These are phyloP conservation scores for Podila epigama DNA, from an alignment of 192 early-diverging fungal species.

Conservation along the genomic window DNA sequence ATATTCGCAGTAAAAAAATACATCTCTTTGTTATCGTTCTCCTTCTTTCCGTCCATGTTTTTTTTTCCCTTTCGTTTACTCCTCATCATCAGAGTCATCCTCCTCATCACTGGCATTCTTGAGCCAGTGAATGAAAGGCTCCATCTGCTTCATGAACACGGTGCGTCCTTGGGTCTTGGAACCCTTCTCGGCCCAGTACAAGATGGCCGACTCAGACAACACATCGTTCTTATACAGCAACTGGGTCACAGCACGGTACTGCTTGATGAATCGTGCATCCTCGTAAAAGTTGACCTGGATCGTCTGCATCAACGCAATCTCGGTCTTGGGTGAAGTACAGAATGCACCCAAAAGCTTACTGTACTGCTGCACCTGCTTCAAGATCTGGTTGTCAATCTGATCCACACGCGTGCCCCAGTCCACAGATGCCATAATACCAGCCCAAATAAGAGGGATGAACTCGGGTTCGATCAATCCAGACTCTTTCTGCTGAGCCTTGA, in stretches of 20 bases:
- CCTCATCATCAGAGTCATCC: constrained; percentile 70
- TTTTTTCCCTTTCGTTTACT: constrained; percentile 14
- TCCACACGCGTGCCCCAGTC: constrained; percentile 84
- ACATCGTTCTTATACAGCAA: constrained; percentile 91
- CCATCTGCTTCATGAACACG: constrained; percentile 93
- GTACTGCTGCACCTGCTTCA: constrained; percentile 74
- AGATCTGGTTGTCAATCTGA: constrained; percentile 80
- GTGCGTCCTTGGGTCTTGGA: constrained; percentile 87
- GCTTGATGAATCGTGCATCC: constrained; percentile 88
- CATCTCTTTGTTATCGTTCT: too few relatives aligned
- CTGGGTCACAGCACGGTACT: constrained; percentile 83
- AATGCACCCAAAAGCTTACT: constrained; percentile 78
- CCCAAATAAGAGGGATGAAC: constrained; percentile 82
- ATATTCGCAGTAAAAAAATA: too few relatives aligned
- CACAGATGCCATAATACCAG: constrained; percentile 76
- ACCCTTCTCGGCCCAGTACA: constrained; percentile 96
- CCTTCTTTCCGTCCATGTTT: too few relatives aligned
- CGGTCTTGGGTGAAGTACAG: constrained; percentile 81
- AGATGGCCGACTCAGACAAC: constrained; percentile 88
- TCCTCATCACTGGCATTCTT: constrained; percentile 76
- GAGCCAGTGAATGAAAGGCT: constrained; percentile 86
- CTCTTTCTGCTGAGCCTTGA: constrained; percentile 71
- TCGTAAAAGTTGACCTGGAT: constrained; percentile 89
- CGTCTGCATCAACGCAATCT: constrained; percentile 85
- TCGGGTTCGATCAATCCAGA: constrained; percentile 81